Evolutionary conservation across 495 filamentous ascomycete genomes (phyloP), one percentile per base, ranked within the genome.

Genomic region (Hypoxylon fuscum): DNA sequence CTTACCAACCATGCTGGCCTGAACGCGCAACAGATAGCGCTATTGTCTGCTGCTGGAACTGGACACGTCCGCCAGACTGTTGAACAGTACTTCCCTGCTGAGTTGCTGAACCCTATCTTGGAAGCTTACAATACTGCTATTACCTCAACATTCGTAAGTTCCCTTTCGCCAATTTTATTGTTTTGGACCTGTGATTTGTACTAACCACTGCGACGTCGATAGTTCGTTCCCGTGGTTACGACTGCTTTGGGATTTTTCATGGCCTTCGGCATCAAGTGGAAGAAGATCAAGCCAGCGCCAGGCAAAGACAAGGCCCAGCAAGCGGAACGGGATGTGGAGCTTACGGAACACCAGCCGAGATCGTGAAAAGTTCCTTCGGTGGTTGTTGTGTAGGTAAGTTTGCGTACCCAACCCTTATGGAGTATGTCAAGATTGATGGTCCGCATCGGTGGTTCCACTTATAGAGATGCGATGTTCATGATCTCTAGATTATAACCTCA

Each of bases 91-190:
- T 52, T 53, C 32, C 57, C 57, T 10, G 31, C n/a, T n/a, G n/a
- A n/a, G 12, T 23, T 52, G 3, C 52, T 63, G 8, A 2, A 8
- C 5, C 23, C 31, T 1, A 37, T 66, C 4, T 25, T 66, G 9
- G 51, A 66, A 20, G 57, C 63, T 0, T 66, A 56, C 44, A 62
- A 62, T 18, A 17, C 50, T 4, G 63, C 63, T 2, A 57, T 62
- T 27, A 58, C 63, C 7, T 44, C 15, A 8, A 52, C 41, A 3
- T 66, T 62, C 32, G 63, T 66, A 7, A 57, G 63, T 62, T 20
- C 5, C 38, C 15, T 27, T 20, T 2, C 41, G n/a, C n/a, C n/a
- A n/a, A 1, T 41, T 48, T 53, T 45, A 3, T 10, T 10, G 2
- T 35, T 35, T 6, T 35, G 9, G 12, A 11, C 7, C 9, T 5